These are phyloP conservation scores for Cylindrotheca fusiformis DNA, from an alignment of 108 stramenopile species.

Conservation along the genomic window DNA sequence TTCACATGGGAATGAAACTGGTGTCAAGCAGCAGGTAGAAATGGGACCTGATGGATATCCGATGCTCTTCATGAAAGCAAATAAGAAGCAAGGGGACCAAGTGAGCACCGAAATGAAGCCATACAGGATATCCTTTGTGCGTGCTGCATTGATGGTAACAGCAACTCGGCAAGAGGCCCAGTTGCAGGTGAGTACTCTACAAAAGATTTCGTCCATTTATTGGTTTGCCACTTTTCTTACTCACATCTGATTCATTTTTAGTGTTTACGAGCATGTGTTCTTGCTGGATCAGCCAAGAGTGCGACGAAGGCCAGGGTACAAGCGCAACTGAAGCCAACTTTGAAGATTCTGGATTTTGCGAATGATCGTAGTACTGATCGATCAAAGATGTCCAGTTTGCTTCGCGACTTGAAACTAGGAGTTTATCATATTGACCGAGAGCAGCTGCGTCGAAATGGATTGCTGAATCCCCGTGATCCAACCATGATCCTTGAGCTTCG, in stretches of 20 bases:
- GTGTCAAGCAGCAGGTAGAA: slow-evolving; percentile 25
- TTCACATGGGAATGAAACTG: neutral
- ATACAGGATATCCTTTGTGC: slow-evolving; percentile 71
- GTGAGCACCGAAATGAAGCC: slow-evolving; percentile 58
- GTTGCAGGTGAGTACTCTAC: slow-evolving; percentile 24
- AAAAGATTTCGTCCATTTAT: neutral
- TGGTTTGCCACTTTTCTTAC: neutral
- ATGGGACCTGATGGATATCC: slow-evolving; percentile 64
- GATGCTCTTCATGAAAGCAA: slow-evolving; percentile 46
- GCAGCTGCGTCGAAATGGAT: slow-evolving; percentile 77
- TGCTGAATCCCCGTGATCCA: slow-evolving; percentile 72
- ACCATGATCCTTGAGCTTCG: slow-evolving; percentile 54
- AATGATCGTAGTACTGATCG: slow-evolving; percentile 33
- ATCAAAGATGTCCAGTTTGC: slow-evolving; percentile 48
- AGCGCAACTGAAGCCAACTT: slow-evolving; percentile 60
- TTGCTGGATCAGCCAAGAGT: slow-evolving; percentile 71
- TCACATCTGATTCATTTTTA: neutral
- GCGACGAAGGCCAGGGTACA: slow-evolving; percentile 72
- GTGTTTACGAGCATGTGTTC: slow-evolving; percentile 64
- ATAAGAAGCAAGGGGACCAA: slow-evolving; percentile 19
- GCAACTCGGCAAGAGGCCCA: slow-evolving; percentile 77
- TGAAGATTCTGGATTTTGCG: slow-evolving; percentile 69
- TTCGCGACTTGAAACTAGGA: slow-evolving; percentile 79
- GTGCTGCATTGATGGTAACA: slow-evolving; percentile 77
- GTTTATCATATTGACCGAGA: slow-evolving; percentile 79